Base-by-base conservation (phyloP, 1,139 yeast genomes). In the Diutina neorugosa region DNA sequence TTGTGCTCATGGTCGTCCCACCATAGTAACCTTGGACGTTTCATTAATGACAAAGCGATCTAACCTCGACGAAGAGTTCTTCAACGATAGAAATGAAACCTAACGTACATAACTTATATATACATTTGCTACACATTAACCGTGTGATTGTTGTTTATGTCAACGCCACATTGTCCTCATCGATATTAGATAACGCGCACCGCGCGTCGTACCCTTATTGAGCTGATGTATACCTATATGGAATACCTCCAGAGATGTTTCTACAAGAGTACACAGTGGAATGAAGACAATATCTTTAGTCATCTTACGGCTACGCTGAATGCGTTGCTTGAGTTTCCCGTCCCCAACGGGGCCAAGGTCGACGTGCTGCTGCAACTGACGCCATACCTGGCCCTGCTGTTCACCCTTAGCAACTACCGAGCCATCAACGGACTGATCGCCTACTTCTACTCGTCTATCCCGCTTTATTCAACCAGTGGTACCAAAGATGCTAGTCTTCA, bases 1-100 rank as follows among this genome's bases (percentile, higher is more conserved):
- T 54, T 89, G 96, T 70, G 96, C 96, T 0, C 96, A 89, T 65
- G 96, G 96, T 0, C 65, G 96, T 53, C 96, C 96, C 0, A 78
- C 91, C 0, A 66, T 85, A 14, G 76, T 81, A 0, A 91, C 94
- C 0, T 54, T 85, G 8, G 74, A 44, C 8, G 21, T 12, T 7
- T 23, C 48, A 7, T 21, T 44, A 4, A 21, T 44, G 37, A 31
- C n/a, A 11, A 31, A 31, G 6, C 37, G 37, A 31, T 11, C 37
- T 31, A 14, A 5, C 14, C 9, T 31, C 12, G 37, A 31, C 14
- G n/a, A 11, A 14, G 37, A 31, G 6, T 31, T 11, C 37, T 14
- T 9, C 12, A 6, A 21, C 14, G 14, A 19, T 4, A 20, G 7
- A 43, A 41, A 14, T 41, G 19, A 14, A 4, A n/a, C 19, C n/a